Evolutionary conservation across 768 basidiomycete genomes (phyloP).

Genomic region (Amanita thiersii): DNA sequence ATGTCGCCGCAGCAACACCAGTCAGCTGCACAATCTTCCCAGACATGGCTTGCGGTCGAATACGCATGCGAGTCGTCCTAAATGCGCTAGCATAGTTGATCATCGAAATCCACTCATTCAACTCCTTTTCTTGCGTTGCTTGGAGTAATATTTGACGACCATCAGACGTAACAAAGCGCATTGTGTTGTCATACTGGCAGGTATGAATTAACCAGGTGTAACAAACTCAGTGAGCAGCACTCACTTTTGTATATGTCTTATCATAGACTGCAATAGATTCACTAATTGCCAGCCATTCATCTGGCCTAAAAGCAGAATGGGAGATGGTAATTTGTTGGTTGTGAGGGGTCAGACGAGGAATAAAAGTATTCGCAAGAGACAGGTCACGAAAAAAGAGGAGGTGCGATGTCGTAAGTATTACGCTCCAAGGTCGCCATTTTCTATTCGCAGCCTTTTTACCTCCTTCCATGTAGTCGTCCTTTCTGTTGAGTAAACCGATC

Average conservation of each 20-base stretch:
- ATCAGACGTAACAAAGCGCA: conserved; percentile 70
- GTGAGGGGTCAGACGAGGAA: conserved; percentile 29
- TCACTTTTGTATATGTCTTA: conserved; percentile 66
- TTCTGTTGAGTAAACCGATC: conserved; percentile 72
- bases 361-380: conserved; percentile 40
- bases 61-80: conserved; percentile 74
- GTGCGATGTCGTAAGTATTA: conserved; percentile 84
- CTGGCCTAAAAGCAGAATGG: conserved; percentile 56
- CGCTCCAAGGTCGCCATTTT: conserved; percentile 86
- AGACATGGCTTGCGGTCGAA: conserved; percentile 69
- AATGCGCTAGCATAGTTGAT: conserved; percentile 96
- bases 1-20: conserved; percentile 80
- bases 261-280: conserved; percentile 79
- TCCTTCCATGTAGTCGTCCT: conserved; percentile 70
- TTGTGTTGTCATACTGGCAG: conserved; percentile 62
- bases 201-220: background rate
- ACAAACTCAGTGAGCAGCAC: conserved; percentile 10
- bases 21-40: conserved; percentile 66
- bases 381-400: conserved; percentile 83
- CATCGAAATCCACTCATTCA: conserved; percentile 83
- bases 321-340: conserved; percentile 27
- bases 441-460: conserved; percentile 69
- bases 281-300: conserved; percentile 76
- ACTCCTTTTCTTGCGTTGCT: conserved; percentile 55
- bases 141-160: conserved; percentile 82